Evolutionary conservation across 164 flowering plant genomes (phyloP).

Genomic region (Vitis labrusca): DNA sequence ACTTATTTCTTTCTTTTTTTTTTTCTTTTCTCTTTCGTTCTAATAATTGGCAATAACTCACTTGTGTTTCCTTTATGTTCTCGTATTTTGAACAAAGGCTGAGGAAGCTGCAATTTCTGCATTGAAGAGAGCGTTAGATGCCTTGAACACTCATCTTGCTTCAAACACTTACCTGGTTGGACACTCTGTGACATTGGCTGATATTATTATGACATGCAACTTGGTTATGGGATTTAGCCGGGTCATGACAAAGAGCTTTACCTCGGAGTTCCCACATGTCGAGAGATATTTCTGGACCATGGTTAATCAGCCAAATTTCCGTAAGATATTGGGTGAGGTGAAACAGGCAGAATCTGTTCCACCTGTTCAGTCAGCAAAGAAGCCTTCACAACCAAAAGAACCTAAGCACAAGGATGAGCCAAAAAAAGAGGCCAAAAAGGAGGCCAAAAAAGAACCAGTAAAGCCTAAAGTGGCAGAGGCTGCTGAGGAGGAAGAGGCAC

Average conservation of each 20-base stretch:
- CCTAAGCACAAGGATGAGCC: constrained; percentile 46
- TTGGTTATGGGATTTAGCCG: constrained; percentile 47
- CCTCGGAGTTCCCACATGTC: constrained; percentile 86
- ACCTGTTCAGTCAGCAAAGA: constrained; percentile 53
- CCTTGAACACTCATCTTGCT: constrained; percentile 70
- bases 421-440: constrained; percentile 46
- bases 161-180: constrained; percentile 68
- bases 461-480: constrained; percentile 44
- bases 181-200: constrained; percentile 48
- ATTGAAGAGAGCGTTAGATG: constrained; percentile 74
- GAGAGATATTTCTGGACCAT: constrained; percentile 98
- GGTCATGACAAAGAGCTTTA: constrained; percentile 70
- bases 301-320: constrained; percentile 84
- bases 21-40: not conserved
- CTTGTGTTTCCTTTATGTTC: not conserved
- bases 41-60: not conserved
- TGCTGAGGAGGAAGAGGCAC: constrained; percentile 81
- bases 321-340: constrained; percentile 71
- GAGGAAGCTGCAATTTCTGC: constrained; percentile 70
- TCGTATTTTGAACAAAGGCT: constrained; percentile 30
- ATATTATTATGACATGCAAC: constrained; percentile 70
- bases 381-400: constrained; percentile 51
- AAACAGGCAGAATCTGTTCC: constrained; percentile 74
- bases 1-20: not conserved
- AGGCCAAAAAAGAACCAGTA: constrained; percentile 49